Evolutionary conservation across 2,329 filamentous ascomycete genomes (phyloP).

Genomic region (Metarhizium humberi): DNA sequence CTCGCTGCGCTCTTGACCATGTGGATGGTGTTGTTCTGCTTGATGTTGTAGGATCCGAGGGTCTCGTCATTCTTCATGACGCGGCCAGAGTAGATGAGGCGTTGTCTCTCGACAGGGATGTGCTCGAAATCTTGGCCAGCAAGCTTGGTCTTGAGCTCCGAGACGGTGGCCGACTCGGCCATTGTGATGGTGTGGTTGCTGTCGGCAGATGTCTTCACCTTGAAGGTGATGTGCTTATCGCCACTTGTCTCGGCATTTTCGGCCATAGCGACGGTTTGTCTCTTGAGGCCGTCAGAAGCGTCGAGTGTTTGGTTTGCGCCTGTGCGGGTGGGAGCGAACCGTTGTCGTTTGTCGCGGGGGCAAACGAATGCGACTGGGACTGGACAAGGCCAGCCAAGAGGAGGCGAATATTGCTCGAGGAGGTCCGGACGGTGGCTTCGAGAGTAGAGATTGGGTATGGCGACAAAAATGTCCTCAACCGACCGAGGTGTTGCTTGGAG

Average conservation of each 20-base stretch:
- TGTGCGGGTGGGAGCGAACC: neutral
- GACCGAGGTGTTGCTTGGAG: too few relatives aligned
- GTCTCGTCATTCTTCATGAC: constrained; percentile 94
- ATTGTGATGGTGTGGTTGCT: constrained; percentile 78
- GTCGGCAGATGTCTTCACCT: constrained; percentile 93
- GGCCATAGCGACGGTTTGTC: constrained; percentile 41
- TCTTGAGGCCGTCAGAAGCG: neutral
- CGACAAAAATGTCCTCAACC: neutral
- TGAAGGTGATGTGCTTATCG: constrained; percentile 83
- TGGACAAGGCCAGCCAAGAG: neutral
- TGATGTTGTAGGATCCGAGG: constrained; percentile 83
- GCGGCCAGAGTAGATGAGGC: constrained; percentile 93
- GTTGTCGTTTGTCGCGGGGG: neutral
- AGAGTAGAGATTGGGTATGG: neutral
- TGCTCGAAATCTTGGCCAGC: constrained; percentile 74
- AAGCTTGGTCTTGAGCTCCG: constrained; percentile 84
- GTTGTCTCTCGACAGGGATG: constrained; percentile 78
- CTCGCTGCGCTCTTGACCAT: constrained; percentile 94
- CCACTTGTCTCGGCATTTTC: constrained; percentile 51
- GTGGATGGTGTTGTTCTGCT: constrained; percentile 90
- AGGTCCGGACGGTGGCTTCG: neutral
- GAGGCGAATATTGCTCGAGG: neutral
- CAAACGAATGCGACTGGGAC: neutral
- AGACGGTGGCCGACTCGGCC: constrained; percentile 63
- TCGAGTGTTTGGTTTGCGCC: neutral